A percentile compares a stretch with the other conserved stretches of the same genome.
phyloP scores from a whole-genome alignment of 208 protist genomes.

The Trichomonas gallinae region DNA sequence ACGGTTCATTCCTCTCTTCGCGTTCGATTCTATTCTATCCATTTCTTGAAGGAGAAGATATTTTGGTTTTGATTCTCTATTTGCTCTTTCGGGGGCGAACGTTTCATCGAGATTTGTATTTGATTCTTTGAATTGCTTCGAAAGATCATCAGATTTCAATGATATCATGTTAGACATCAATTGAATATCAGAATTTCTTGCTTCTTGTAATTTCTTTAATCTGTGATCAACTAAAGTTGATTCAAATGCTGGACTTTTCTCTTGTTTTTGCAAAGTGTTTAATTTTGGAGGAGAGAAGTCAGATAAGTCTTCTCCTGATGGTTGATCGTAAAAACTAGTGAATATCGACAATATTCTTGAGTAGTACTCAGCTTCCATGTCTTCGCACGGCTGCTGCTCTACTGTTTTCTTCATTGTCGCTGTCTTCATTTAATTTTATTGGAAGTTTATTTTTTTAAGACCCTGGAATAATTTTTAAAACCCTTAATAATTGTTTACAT shows the following conservation, averaged over 20 bases:
- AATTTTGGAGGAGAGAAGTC: not conserved
- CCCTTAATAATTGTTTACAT: no score
- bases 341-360: not conserved
- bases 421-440: not conserved
- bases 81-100: not conserved
- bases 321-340: not conserved
- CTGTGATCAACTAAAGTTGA: not conserved
- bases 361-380: not conserved
- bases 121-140: not conserved
- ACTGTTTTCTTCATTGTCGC: not conserved
- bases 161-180: not conserved
- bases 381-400: not conserved
- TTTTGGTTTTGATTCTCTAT: not conserved
- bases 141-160: not conserved
- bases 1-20: not conserved
- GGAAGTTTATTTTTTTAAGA: no score
- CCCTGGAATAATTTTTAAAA: no score
- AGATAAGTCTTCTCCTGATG: not conserved
- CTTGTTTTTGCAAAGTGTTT: not conserved
- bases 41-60: not conserved
- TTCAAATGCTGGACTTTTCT: not conserved
- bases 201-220: not conserved
- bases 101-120: not conserved
- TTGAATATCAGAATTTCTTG: not conserved
- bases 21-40: not conserved